Evolutionary conservation across 2,329 filamentous ascomycete genomes (phyloP), one percentile per base, ranked within the genome.

Genomic region (Hyphodiscus sp.): DNA sequence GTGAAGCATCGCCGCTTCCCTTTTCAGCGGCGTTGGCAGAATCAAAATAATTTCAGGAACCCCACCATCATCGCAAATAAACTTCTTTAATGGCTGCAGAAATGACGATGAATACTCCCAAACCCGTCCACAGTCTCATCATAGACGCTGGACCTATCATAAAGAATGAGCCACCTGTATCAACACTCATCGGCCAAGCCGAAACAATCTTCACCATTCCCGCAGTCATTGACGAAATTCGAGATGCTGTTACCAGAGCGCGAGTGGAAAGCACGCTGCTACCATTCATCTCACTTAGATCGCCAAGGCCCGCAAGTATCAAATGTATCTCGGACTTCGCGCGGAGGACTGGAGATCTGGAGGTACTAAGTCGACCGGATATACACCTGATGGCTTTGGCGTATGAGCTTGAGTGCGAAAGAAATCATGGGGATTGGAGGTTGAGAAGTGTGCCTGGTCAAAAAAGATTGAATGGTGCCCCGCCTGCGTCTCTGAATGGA

Each of bases 141-240:
- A 79, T 99, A 61, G 94, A 99, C 68, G 87, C 94, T 2, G 92
- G 91, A 23, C 91, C 92, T 8, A 83, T 99, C 56, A 91, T 99
- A 70, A 92, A 92, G 68, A 96, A 96, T 73, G 86, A 94, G 60
- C 90, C 92, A 13, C 77, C 89, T 11, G 82, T 94, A 20, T 95
- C 89, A 45, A 89, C 87, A 0, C 82, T 99, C 11, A 76, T 96
- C 49, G 79, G 81, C 41, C 84, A 89, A 68, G 85, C 90, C 47
- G 85, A 94, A 65, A 75, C 79, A 55, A 78, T 96, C 43, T 82
- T 91, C 65, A 96, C 91, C 1, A 87, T 92, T 0, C 91, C 91
- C 0, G 85, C 87, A 8, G 90, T 99, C 52, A 76, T 97, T 29
- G 79, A 83, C 49, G 94, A 99, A 74, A 95, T 96, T 60, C 76